Percentiles rank a stretch among this genome's conserved stretches.
phyloP scores from a whole-genome alignment of 805 yeast species.

The Kregervanrija delftensis region DNA sequence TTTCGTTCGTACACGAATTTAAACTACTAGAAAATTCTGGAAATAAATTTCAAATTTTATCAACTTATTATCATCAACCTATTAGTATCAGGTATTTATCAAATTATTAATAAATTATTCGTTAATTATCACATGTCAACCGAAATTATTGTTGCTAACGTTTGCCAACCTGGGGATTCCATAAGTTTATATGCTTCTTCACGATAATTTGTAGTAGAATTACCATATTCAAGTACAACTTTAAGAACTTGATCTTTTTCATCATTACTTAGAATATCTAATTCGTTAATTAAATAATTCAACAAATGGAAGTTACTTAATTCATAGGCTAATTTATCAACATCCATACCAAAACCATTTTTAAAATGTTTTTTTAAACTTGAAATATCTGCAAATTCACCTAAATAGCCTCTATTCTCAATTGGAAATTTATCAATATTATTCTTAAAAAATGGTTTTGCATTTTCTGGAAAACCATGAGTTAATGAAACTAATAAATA shows the following conservation, averaged over 20 bases:
- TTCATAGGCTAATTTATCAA: conserved; percentile 5
- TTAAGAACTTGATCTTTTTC: conserved; percentile 47
- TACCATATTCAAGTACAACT: conserved; percentile 37
- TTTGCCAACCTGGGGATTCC: conserved; percentile 77
- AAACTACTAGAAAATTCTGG: no score
- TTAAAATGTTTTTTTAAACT: conserved; percentile 45
- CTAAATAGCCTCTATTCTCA: conserved; percentile 72
- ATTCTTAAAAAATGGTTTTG: conserved; percentile 44
- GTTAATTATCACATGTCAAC: conserved; percentile 3
- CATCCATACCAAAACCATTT: conserved; percentile 16
- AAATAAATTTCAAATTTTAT: no score
- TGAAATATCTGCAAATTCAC: conserved; percentile 61
- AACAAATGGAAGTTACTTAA: conserved; percentile 76
- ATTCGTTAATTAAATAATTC: conserved; percentile 40
- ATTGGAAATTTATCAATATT: conserved; percentile 49
- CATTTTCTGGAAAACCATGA: conserved; percentile 82
- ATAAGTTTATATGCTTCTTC: conserved; percentile 34
- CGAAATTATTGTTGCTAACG: conserved; percentile 48
- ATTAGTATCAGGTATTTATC: no score
- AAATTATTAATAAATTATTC: no score
- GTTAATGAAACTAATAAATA: conserved; percentile 78
- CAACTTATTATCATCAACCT: no score
- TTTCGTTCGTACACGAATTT: no score
- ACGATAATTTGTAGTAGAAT: conserved; percentile 32
- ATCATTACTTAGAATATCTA: conserved; percentile 48